Evolutionary conservation across 2,329 filamentous ascomycete species (phyloP).

Genomic region (Stachybotrys chartarum): DNA sequence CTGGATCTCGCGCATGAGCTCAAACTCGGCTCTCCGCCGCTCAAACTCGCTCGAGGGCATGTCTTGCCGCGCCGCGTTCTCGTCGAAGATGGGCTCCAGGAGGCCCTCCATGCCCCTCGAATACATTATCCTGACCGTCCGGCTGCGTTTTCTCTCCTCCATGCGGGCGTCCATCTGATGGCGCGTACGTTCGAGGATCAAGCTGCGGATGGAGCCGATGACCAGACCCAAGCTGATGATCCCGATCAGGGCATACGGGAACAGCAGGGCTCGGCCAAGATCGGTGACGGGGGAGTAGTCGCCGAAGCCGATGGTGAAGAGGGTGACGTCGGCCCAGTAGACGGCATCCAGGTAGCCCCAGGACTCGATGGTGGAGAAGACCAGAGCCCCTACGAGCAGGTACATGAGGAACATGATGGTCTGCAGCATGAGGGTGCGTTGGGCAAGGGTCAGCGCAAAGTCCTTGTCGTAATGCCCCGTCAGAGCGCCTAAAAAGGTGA

Average conservation of each 20-base stretch:
- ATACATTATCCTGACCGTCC: slow-evolving; percentile 36
- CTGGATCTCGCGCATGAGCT: slow-evolving; percentile 78
- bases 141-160: slow-evolving; percentile 50
- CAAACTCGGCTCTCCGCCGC: slow-evolving; percentile 63
- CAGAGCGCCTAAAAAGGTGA: slow-evolving; percentile 74
- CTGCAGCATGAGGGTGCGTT: slow-evolving; percentile 84
- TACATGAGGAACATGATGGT: slow-evolving; percentile 82
- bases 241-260: slow-evolving; percentile 78
- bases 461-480: slow-evolving; percentile 65
- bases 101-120: slow-evolving; percentile 38
- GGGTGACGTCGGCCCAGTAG: slow-evolving; percentile 70
- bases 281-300: slow-evolving; percentile 41
- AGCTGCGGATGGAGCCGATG: slow-evolving; percentile 67
- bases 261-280: slow-evolving; percentile 62
- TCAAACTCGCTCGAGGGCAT: slow-evolving; percentile 38
- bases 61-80: slow-evolving; percentile 5
- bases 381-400: slow-evolving; percentile 66
- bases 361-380: slow-evolving; percentile 66
- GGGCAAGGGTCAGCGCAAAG: slow-evolving; percentile 70
- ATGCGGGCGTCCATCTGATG: slow-evolving; percentile 48
- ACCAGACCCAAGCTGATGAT: slow-evolving; percentile 81
- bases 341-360: slow-evolving; percentile 74
- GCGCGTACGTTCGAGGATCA: slow-evolving; percentile 52
- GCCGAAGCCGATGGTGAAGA: slow-evolving; percentile 60
- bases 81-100: slow-evolving; percentile 38